Conservation (phyloP, 768 basidiomycete species). For the Leccinum incarnatum region DNA sequence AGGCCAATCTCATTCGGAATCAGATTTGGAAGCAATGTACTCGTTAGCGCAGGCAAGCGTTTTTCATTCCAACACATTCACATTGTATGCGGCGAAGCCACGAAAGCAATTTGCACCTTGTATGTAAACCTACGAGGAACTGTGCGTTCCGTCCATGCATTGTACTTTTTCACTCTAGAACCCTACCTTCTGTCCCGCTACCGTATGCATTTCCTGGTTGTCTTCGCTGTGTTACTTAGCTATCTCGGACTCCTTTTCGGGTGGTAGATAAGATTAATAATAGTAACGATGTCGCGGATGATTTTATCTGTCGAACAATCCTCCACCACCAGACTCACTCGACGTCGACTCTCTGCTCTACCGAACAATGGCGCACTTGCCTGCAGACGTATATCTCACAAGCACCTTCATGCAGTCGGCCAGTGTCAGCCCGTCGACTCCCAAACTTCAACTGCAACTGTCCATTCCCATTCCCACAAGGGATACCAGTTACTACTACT, state of each 20-base stretch:
- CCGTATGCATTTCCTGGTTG: conserved; percentile 22
- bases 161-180: conserved; percentile 27
- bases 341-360: conserved; percentile 3
- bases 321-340: conserved; percentile 17
- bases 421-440: conserved; percentile 31
- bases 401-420: conserved; percentile 34
- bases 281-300: neutral
- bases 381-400: conserved; percentile 32
- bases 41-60: conserved; percentile 22
- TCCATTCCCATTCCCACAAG: conserved; percentile 35
- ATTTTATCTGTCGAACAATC: conserved; percentile 17
- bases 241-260: conserved; percentile 15
- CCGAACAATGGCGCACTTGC: conserved; percentile 31
- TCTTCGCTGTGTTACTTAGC: conserved; percentile 25
- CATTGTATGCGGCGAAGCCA: conserved; percentile 29
- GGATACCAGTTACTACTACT: conserved; percentile 41
- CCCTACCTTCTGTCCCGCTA: conserved; percentile 11
- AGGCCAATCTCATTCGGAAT: conserved; percentile 8
- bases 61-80: conserved; percentile 22
- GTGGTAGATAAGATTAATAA: conserved; percentile 11
- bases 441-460: conserved; percentile 32
- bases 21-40: conserved; percentile 27
- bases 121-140: conserved; percentile 31
- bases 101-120: conserved; percentile 24
- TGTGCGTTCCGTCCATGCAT: conserved; percentile 17